These are phyloP conservation scores for Ailanthus altissimus DNA, from an alignment of 345 rosid species.

Conservation along the genomic window DNA sequence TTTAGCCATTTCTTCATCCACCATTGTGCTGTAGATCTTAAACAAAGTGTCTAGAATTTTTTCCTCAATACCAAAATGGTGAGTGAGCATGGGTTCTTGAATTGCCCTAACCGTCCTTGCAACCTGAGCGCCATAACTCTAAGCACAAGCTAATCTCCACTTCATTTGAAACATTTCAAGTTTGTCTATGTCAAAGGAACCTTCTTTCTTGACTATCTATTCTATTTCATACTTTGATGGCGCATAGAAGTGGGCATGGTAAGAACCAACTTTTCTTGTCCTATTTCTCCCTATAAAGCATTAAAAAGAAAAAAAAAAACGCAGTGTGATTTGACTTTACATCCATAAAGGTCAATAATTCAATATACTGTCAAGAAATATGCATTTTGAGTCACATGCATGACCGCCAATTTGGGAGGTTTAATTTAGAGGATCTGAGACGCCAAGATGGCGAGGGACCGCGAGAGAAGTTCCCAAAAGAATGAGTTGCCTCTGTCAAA, in stretches of 20 bases:
- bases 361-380: no score
- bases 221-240: constrained; percentile 67
- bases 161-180: constrained; percentile 57
- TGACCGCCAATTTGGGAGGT: no score
- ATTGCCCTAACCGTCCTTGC: constrained; percentile 79
- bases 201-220: constrained; percentile 51
- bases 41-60: constrained; percentile 60
- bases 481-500: constrained; percentile 83
- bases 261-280: constrained; percentile 63
- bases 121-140: constrained; percentile 59
- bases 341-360: no score
- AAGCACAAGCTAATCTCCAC: no score
- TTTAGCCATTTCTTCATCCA: constrained; percentile 59
- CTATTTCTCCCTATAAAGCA: constrained; percentile 56
- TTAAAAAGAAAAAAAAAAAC: no score
- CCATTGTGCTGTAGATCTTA: constrained; percentile 47
- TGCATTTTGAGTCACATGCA: no score
- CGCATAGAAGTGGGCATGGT: constrained; percentile 74
- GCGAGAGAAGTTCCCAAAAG: constrained; percentile 69
- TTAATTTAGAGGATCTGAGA: constrained; percentile 43
- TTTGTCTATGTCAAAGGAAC: constrained; percentile 49
- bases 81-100: constrained; percentile 68
- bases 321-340: no score
- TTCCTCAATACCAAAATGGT: constrained; percentile 79
- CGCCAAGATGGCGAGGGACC: constrained; percentile 50